Evolutionary conservation across 257 asterid species (phyloP).

Genomic region (Nicotiana attenuata): DNA sequence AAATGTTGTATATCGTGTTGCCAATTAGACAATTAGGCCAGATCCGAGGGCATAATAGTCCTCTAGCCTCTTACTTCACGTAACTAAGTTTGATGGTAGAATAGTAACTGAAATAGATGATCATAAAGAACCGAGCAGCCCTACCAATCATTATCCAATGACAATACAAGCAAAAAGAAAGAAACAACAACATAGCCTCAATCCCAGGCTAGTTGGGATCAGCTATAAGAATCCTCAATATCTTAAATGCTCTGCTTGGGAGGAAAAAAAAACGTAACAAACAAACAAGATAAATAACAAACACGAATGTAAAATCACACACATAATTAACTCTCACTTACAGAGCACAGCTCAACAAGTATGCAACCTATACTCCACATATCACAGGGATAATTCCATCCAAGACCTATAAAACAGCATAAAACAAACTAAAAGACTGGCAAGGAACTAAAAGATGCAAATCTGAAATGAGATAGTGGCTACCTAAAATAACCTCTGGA

Average conservation of each 20-base stretch:
- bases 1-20: neutral
- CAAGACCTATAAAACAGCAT: constrained; percentile 48
- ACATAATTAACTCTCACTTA: constrained; percentile 30
- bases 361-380: constrained; percentile 96
- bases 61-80: neutral
- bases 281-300: neutral
- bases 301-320: neutral
- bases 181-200: neutral
- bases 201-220: neutral
- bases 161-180: neutral
- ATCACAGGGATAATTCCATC: constrained; percentile 93
- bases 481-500: constrained; percentile 96
- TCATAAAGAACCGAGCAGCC: neutral
- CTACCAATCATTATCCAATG: neutral
- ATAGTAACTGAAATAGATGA: neutral
- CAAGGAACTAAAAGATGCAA: neutral
- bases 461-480: neutral
- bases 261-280: neutral
- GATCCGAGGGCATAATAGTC: neutral
- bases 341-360: constrained; percentile 85
- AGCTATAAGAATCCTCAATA: neutral
- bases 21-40: neutral
- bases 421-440: constrained; percentile 16
- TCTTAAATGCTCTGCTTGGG: neutral
- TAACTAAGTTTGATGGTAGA: neutral